Conservation (phyloP, 2,329 filamentous ascomycete genomes). For the Catunica adiposa region DNA sequence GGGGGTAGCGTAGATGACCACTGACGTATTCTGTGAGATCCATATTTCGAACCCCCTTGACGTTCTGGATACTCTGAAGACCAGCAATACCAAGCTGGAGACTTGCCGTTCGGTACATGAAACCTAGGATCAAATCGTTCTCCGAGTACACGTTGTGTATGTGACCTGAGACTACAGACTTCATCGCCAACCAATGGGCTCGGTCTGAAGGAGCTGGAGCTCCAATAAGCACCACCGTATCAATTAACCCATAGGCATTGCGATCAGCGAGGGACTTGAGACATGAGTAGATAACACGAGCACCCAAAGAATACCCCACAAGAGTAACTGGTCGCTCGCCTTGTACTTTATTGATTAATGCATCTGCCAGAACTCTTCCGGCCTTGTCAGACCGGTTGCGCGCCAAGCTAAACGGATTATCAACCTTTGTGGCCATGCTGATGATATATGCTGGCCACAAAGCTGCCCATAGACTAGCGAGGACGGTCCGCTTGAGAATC, state of each 20-base stretch:
- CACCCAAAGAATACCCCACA: conserved; percentile 68
- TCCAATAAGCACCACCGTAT: conserved; percentile 70
- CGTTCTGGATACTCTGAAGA: conserved; percentile 52
- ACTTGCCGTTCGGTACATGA: conserved; percentile 71
- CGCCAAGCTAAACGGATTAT: conserved; percentile 69
- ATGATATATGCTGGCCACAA: conserved; percentile 54
- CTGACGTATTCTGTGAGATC: conserved; percentile 36
- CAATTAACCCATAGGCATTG: conserved; percentile 66
- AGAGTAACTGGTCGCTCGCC: conserved; percentile 68
- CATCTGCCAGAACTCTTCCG: conserved; percentile 63
- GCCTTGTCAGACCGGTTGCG: conserved; percentile 66
- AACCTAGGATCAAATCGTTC: conserved; percentile 74
- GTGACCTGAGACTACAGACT: conserved; percentile 62
- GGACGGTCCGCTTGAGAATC: conserved; percentile 55
- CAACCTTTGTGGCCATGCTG: conserved; percentile 50
- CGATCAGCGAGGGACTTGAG: conserved; percentile 60
- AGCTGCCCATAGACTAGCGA: conserved; percentile 50
- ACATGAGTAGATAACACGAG: conserved; percentile 68
- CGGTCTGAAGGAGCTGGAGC: conserved; percentile 58
- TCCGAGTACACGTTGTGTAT: conserved; percentile 79
- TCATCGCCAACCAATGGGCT: conserved; percentile 58
- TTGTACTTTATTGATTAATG: conserved; percentile 64
- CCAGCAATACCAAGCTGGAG: conserved; percentile 73
- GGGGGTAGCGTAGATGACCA: conserved; percentile 37
- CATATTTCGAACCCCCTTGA: conserved; percentile 47